Percentiles rank a stretch among this genome's conserved stretches.
phyloP scores from a whole-genome alignment of 129 eudicot species.

The Scalesia atractyloides region DNA sequence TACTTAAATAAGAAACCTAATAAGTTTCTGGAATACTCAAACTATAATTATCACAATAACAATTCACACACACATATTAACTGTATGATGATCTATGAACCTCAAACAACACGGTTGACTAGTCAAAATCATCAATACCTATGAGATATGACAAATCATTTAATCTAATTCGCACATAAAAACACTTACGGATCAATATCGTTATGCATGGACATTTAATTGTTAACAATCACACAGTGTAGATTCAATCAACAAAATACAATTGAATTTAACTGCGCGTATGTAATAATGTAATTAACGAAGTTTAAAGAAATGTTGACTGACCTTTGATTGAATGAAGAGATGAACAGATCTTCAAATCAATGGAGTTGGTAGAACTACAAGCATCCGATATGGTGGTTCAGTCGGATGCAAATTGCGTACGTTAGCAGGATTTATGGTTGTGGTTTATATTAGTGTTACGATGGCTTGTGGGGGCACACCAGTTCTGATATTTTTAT shows the following conservation, averaged over 20 bases:
- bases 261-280: neutral
- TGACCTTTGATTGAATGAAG: conserved; percentile 25
- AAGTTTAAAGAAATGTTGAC: neutral
- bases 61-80: neutral
- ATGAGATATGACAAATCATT: neutral
- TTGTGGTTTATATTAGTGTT: conserved; percentile 20
- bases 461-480: neutral
- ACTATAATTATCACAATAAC: neutral
- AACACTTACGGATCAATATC: conserved; percentile 13
- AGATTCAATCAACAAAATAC: conserved; percentile 17
- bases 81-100: neutral
- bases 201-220: neutral
- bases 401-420: neutral
- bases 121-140: neutral
- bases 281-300: conserved; percentile 5
- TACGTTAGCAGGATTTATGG: conserved; percentile 16
- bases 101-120: neutral
- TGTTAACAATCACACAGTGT: neutral
- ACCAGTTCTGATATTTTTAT: too few species aligned
- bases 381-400: conserved; percentile 2
- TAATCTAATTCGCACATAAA: neutral
- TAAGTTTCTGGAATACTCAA: too few species aligned
- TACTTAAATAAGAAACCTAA: neutral
- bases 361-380: neutral
- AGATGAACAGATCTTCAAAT: conserved; percentile 15